phyloP scores from a whole-genome alignment of 192 early-diverging fungal genomes.

The Mortierella claussenii region DNA sequence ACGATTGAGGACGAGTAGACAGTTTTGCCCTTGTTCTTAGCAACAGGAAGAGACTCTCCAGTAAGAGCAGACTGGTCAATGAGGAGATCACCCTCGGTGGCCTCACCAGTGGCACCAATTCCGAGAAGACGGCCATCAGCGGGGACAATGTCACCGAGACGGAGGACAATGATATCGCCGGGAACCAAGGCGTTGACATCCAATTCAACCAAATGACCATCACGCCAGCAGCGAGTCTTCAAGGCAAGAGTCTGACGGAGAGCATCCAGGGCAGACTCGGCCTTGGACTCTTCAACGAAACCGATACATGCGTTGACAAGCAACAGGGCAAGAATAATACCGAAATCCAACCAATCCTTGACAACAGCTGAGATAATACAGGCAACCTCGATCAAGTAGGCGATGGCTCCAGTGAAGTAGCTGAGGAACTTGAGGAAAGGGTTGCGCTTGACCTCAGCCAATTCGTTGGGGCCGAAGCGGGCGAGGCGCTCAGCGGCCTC shows the following conservation, averaged over 20 bases:
- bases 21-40: constrained; percentile 79
- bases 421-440: constrained; percentile 85
- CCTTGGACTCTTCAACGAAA: constrained; percentile 92
- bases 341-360: constrained; percentile 75
- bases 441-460: constrained; percentile 85
- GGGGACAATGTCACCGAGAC: constrained; percentile 94
- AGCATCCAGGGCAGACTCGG: constrained; percentile 92
- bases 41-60: constrained; percentile 92
- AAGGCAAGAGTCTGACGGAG: constrained; percentile 93
- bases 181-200: constrained; percentile 84
- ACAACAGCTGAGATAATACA: constrained; percentile 81
- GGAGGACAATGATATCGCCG: constrained; percentile 90
- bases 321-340: constrained; percentile 81
- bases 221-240: constrained; percentile 83
- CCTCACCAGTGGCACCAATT: constrained; percentile 78
- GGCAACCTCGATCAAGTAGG: constrained; percentile 89
- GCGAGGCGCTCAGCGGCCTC: constrained; percentile 77
- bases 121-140: constrained; percentile 88
- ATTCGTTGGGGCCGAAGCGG: constrained; percentile 84
- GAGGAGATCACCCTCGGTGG: constrained; percentile 77
- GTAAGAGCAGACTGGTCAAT: constrained; percentile 94
- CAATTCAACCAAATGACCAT: constrained; percentile 77
- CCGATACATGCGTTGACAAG: constrained; percentile 92
- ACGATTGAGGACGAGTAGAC: constrained; percentile 93
- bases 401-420: constrained; percentile 88